Base-by-base conservation (phyloP, 176 grass and related monocot genomes). In the Thinopyrum elongatum region DNA sequence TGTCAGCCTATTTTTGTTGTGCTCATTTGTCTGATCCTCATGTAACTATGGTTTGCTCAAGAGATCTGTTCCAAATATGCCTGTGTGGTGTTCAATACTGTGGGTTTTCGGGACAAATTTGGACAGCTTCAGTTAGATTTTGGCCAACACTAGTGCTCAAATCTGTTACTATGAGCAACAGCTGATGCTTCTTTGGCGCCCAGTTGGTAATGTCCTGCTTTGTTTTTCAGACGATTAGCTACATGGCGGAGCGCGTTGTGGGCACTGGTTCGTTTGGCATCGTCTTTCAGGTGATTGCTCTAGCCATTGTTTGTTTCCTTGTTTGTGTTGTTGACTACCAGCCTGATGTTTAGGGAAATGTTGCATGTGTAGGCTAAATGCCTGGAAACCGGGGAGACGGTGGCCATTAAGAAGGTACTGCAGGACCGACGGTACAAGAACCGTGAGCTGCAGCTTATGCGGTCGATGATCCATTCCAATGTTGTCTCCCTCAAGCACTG, bases 391-490 rank as follows among this genome's bases (percentile, higher is more conserved):
- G 86, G 86, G 22, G 92, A 94, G 75, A 84, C 87, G 5, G 89
- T 94, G 74, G 92, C 92, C 27, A 94, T 94, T 68, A 94, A 94
- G 86, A 94, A 94, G 83, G 92, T 94, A 29, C 53, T 91, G 27
- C 92, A 94, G 84, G 92, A 94, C 49, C 6, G 57, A 10, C 19
- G 57, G 8, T 99, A 94, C 89, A 99, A 99, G 88, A 99, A 99
- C 57, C 91, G 97, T 28, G 97, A 99, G 87, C 90, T 99, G 84
- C 94, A 97, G 39, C 81, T 99, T 76, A 99, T 99, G 97, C 92
- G 94, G 3, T 88, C 94, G 5, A 99, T 99, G 94, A 92, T 94
- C 61, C 94, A 99, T 73, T 83, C 90, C 25, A 99, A 99, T n/a
- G 87, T 99, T 60, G 87, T 99, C 51, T 94, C 84, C 38, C 91